phyloP scores from a whole-genome alignment of 805 yeast genomes.

The Candida loeiensis region DNA sequence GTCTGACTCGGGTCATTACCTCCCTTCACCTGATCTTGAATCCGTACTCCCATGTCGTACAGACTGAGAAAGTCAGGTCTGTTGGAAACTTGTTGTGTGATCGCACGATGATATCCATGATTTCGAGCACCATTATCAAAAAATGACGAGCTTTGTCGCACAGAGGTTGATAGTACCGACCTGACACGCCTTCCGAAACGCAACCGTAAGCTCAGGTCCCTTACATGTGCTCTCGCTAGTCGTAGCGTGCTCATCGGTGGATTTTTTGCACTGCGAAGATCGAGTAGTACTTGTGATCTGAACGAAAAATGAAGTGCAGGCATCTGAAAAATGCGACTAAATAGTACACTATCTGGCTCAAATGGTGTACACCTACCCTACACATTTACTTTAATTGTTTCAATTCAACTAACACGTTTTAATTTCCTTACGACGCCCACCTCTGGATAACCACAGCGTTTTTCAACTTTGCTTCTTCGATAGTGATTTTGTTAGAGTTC shows the following conservation, averaged over 20 bases:
- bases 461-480: conserved; percentile 70
- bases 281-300: too few species aligned
- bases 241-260: conserved; percentile 2
- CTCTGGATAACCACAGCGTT: conserved; percentile 90
- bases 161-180: background rate
- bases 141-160: background rate
- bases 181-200: too few species aligned
- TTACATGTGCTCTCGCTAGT: conserved; percentile 1
- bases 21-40: background rate
- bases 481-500: conserved; percentile 46
- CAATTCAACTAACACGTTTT: too few species aligned
- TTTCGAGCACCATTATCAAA: background rate
- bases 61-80: background rate
- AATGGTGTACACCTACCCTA: too few species aligned
- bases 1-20: background rate
- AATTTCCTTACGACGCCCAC: conserved; percentile 51
- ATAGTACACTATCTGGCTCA: too few species aligned
- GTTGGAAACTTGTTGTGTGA: background rate
- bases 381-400: background rate
- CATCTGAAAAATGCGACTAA: too few species aligned
- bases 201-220: too few species aligned
- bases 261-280: background rate
- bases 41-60: background rate
- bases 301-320: too few species aligned
- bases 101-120: background rate